These are phyloP conservation scores for Tetrahymena borealis DNA, from an alignment of 73 alveolate genomes.

Conservation along the genomic window DNA sequence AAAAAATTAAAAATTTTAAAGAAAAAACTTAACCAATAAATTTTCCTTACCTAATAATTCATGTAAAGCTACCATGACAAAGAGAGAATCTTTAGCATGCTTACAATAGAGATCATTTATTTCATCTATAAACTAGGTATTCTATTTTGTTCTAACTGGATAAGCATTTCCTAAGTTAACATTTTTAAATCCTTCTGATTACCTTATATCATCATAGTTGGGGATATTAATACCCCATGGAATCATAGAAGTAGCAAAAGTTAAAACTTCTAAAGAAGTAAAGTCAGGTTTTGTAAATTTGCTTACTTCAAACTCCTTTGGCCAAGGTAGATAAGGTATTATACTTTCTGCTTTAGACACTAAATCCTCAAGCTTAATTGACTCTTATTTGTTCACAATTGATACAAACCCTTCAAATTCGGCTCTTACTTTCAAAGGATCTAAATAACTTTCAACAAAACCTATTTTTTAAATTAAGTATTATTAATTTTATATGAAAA, in stretches of 20 bases:
- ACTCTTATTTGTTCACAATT: slow-evolving; percentile 73
- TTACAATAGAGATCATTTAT: slow-evolving; percentile 60
- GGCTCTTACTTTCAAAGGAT: slow-evolving; percentile 88
- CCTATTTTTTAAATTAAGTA: slow-evolving; percentile 50
- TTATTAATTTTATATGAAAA: too few relatives aligned
- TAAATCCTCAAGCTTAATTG: slow-evolving; percentile 55
- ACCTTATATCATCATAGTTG: slow-evolving; percentile 83
- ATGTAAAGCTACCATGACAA: slow-evolving; percentile 81
- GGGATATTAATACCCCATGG: slow-evolving; percentile 94
- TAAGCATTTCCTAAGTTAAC: slow-evolving; percentile 60
- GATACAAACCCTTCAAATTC: slow-evolving; percentile 88
- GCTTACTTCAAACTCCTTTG: slow-evolving; percentile 84
- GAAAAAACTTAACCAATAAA: too few relatives aligned
- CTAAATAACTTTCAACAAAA: slow-evolving; percentile 77
- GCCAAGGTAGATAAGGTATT: slow-evolving; percentile 87
- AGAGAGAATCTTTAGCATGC: slow-evolving; percentile 51
- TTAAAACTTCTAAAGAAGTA: slow-evolving; percentile 79
- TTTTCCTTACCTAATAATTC: slow-evolving; percentile 55
- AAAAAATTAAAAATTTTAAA: too few relatives aligned
- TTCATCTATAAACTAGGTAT: slow-evolving; percentile 57
- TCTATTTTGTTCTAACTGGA: slow-evolving; percentile 12
- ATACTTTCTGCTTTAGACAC: slow-evolving; percentile 68
- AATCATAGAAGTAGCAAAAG: slow-evolving; percentile 78
- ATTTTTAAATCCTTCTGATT: slow-evolving; percentile 84
- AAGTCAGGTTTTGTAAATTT: slow-evolving; percentile 71